Conservation (phyloP, 2,329 filamentous ascomycete species). For the Magnaporthiopsis rhizophila region DNA sequence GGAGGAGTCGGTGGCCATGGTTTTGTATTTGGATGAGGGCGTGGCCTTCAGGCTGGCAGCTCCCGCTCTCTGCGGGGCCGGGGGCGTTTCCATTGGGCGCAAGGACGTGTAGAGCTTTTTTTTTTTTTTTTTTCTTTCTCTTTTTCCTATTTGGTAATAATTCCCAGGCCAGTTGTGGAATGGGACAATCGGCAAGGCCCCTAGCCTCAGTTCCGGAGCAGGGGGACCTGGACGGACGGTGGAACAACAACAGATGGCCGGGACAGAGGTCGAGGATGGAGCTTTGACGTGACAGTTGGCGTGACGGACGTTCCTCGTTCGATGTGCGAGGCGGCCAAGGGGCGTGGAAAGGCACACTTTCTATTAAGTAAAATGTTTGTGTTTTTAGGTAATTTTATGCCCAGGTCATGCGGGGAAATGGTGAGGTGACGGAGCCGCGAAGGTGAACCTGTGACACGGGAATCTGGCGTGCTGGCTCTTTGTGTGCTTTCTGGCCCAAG, state of each 20-base stretch:
- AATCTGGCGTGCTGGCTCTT: slow-evolving; percentile 4
- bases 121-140: background rate
- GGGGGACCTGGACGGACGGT: background rate
- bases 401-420: slow-evolving; percentile 30
- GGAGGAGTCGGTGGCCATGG: slow-evolving; percentile 15
- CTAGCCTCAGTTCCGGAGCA: background rate
- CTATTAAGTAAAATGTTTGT: slow-evolving; percentile 37
- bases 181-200: background rate
- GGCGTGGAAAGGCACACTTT: slow-evolving; percentile 20
- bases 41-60: background rate
- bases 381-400: slow-evolving; percentile 37
- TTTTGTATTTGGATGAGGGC: slow-evolving; percentile 16
- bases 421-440: slow-evolving; percentile 5
- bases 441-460: slow-evolving; percentile 5
- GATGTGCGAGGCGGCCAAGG: slow-evolving; percentile 1
- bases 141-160: background rate
- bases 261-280: background rate
- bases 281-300: slow-evolving; percentile 6
- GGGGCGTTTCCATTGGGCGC: background rate
- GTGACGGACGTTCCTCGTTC: slow-evolving; percentile 7
- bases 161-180: background rate
- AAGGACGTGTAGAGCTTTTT: background rate
- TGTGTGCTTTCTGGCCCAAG: background rate
- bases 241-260: background rate
- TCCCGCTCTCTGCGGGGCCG: background rate